A percentile compares a stretch with the other conserved stretches of the same genome.
Evolutionary conservation across 1,284 basidiomycete genomes (phyloP).

Genomic region (Tilletia caries): DNA sequence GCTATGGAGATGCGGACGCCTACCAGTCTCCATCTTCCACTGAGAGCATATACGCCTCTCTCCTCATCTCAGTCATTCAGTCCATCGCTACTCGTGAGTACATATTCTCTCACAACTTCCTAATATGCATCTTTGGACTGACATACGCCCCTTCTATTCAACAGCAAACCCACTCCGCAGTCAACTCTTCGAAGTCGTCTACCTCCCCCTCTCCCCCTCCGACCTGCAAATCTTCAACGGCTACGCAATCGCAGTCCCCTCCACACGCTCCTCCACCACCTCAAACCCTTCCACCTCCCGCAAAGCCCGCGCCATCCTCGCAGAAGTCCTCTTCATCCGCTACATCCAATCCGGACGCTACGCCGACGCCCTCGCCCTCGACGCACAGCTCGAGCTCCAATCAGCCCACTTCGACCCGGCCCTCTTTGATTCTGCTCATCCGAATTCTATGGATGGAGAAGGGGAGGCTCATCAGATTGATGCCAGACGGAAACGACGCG

Average conservation of each 20-base stretch:
- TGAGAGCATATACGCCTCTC: background rate
- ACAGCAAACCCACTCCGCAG: background rate
- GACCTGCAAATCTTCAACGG: background rate
- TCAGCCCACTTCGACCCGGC: background rate
- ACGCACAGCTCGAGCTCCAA: slow-evolving; percentile 7
- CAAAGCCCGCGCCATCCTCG: background rate
- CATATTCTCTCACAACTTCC: background rate
- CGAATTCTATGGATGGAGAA: background rate
- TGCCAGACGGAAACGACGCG: slow-evolving; percentile 6
- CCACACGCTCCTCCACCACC: background rate
- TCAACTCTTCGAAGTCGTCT: background rate
- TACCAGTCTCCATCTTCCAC: no score
- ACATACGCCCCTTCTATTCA: no score
- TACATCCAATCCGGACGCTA: slow-evolving; percentile 1
- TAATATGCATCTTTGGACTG: background rate
- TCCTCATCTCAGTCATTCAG: background rate
- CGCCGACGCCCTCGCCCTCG: slow-evolving; percentile 5
- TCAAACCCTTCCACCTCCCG: background rate
- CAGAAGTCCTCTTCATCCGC: slow-evolving; percentile 8
- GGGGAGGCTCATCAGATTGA: background rate
- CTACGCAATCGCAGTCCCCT: background rate
- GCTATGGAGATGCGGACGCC: background rate
- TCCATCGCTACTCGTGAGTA: slow-evolving; percentile 1
- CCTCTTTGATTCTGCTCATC: background rate
- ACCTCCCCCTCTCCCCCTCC: background rate